These are phyloP conservation scores for Somion occarium DNA, from an alignment of 1,284 basidiomycete genomes.

Conservation along the genomic window DNA sequence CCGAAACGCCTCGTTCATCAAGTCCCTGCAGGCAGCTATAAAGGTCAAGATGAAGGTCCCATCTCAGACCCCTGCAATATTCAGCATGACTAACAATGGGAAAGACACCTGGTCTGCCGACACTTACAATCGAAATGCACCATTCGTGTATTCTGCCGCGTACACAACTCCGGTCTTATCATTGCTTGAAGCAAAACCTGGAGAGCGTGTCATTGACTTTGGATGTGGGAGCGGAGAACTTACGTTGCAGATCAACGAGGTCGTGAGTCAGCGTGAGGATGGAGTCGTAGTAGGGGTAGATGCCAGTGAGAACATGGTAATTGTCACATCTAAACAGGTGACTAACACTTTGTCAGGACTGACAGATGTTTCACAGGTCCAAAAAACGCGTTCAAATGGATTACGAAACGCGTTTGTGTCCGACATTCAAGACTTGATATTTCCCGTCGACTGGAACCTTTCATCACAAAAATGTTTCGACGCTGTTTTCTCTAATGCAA, in stretches of 20 bases:
- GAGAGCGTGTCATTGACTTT: slow-evolving; percentile 73
- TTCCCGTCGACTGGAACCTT: slow-evolving; percentile 20
- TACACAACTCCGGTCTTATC: slow-evolving; percentile 59
- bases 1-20: no score
- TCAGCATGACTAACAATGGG: no score
- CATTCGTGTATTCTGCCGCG: slow-evolving; percentile 72
- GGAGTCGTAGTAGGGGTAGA: slow-evolving; percentile 70
- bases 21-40: no score
- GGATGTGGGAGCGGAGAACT: slow-evolving; percentile 84
- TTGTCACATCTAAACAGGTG: slow-evolving; percentile 17
- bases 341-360: background rate
- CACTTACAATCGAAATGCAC: slow-evolving; percentile 52
- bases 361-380: slow-evolving; percentile 5
- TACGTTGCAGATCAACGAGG: slow-evolving; percentile 48
- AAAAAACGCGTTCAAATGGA: slow-evolving; percentile 48
- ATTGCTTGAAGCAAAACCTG: slow-evolving; percentile 56
- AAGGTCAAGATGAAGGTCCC: no score
- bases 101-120: slow-evolving; percentile 42
- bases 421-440: slow-evolving; percentile 47
- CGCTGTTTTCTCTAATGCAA: slow-evolving; percentile 74
- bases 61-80: no score
- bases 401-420: slow-evolving; percentile 41
- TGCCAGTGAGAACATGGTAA: slow-evolving; percentile 68
- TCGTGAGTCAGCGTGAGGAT: slow-evolving; percentile 35
- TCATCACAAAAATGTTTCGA: slow-evolving; percentile 37